Conservation (phyloP, 306 rosid species). For the Canavalia ensiformis region DNA sequence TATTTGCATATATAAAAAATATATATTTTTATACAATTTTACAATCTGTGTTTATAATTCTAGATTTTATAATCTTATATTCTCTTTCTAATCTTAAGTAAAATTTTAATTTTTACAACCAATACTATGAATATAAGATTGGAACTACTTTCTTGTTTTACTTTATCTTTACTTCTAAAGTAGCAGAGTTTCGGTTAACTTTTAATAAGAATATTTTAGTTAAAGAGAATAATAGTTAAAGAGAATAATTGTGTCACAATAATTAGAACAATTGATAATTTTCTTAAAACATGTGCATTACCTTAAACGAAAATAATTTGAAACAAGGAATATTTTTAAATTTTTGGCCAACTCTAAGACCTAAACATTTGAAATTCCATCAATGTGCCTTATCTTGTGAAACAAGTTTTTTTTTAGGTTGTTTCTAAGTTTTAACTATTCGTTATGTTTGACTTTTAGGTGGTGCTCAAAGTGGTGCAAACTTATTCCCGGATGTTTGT, state of each 20-base stretch:
- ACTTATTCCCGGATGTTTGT: conserved; percentile 77
- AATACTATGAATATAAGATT: not conserved
- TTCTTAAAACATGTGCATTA: too few relatives aligned
- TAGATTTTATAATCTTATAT: too few relatives aligned
- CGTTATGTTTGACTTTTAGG: conserved; percentile 58
- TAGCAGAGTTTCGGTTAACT: not conserved
- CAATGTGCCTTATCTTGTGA: not conserved
- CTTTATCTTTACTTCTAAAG: not conserved
- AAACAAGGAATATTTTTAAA: not conserved
- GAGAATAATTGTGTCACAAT: too few relatives aligned
- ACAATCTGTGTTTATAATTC: too few relatives aligned
- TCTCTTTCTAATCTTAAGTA: too few relatives aligned
- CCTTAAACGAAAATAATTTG: too few relatives aligned
- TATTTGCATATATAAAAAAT: too few relatives aligned
- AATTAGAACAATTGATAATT: too few relatives aligned
- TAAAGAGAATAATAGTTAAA: too few relatives aligned
- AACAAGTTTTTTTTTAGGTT: not conserved
- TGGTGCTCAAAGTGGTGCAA: conserved; percentile 68
- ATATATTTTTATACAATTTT: too few relatives aligned
- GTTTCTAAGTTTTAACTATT: conserved; percentile 19
- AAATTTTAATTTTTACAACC: too few relatives aligned
- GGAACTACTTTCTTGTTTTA: conserved; percentile 18
- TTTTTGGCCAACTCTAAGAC: conserved; percentile 23
- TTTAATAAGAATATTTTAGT: too few relatives aligned
- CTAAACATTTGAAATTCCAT: conserved; percentile 14